A percentile compares a stretch with the other conserved stretches of the same genome.
Conservation (phyloP, 2,329 filamentous ascomycete genomes). For the Ceratocystis huliohia region DNA sequence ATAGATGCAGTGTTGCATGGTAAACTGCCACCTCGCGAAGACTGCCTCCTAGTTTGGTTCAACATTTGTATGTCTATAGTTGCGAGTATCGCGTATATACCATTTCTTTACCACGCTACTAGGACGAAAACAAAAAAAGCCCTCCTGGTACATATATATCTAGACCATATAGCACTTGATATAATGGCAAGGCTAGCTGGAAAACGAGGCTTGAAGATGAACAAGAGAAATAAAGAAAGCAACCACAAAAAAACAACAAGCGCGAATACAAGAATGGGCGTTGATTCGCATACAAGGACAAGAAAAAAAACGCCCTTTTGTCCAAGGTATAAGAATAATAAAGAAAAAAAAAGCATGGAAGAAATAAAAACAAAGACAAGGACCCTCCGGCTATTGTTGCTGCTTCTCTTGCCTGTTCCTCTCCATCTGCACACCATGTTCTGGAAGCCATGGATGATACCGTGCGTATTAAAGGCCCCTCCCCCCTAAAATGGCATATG, state of each 20-base stretch:
- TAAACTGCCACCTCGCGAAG: too few relatives aligned
- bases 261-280: background rate
- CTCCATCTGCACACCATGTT: conserved; percentile 10
- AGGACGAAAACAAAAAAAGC: background rate
- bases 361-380: conserved; percentile 10
- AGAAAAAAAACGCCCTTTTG: conserved; percentile 10
- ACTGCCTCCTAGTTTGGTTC: too few relatives aligned
- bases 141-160: background rate
- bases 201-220: background rate
- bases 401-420: background rate
- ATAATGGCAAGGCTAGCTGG: background rate
- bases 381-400: background rate
- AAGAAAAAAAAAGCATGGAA: conserved; percentile 10
- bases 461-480: background rate
- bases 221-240: conserved; percentile 11
- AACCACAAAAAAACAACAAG: background rate
- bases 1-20: too few relatives aligned
- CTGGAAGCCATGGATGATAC: conserved; percentile 8
- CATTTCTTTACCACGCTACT: background rate
- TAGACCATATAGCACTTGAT: background rate
- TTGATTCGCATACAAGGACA: background rate
- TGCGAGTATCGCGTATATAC: background rate
- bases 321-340: conserved; percentile 17
- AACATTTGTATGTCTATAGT: too few relatives aligned
- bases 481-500: background rate